Base-by-base conservation (phyloP, 371 early-diverging fungal genomes). In the Homolaphlyctis polyrhiza region DNA sequence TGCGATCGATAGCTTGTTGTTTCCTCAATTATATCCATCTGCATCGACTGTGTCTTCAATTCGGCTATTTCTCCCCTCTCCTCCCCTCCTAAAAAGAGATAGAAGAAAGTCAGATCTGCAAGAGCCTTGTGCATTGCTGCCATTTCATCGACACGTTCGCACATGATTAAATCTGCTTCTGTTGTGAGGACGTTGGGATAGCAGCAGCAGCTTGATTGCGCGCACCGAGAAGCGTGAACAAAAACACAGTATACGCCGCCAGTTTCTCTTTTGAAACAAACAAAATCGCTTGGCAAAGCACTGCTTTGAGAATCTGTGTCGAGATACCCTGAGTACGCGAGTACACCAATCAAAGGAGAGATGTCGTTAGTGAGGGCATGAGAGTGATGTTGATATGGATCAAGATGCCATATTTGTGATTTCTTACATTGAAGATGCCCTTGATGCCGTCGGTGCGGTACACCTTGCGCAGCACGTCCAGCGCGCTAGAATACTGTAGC, bases 221-320 rank as follows among this genome's bases (percentile, higher is more conserved):
- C n/a, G n/a, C n/a, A n/a, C n/a, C 57, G n/a, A 72, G 60, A 4
- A 69, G 35, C 2, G 63, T n/a, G 29, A 79, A 76, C 21, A 79
- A 35, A 35, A 69, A 14, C 28, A 79, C 30, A 13, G 79, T 74
- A 55, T 69, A 74, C 13, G 52, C 43, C 32, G 67, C 39, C 33
- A 95, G 82, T 67, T 93, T 86, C 66, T 97, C 97, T 77, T 94
- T 96, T 78, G 91, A 87, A 81, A 94, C 88, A 71, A 97, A 94
- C 60, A 97, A 76, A 58, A 97, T 81, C 11, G 97, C 96, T 73
- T 97, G 97, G 8, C 92, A 90, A 52, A 97, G 78, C 16, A 97
- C 97, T 5, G 96, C 98, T 82, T 97, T 97, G 64, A 86, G 81
- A 65, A 97, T 95, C 76, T 97, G 97, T 18, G 96, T 88, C 73